Evolutionary conservation across 2,329 filamentous ascomycete species (phyloP).

Genomic region (Fusarium pseudoanthophilum): DNA sequence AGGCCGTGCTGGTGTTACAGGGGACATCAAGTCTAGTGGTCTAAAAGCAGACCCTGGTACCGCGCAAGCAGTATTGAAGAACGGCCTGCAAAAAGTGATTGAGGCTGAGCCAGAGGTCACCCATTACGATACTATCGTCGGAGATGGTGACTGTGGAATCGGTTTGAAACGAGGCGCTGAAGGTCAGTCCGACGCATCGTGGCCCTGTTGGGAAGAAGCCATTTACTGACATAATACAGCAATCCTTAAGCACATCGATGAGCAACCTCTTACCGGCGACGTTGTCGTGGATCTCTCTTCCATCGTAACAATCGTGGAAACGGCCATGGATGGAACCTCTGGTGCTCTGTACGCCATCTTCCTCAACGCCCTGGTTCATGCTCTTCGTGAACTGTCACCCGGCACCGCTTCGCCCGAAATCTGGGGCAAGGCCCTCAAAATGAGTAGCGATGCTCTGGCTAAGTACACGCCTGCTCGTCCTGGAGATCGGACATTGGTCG

Average conservation of each 20-base stretch:
- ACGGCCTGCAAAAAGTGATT: conserved; percentile 70
- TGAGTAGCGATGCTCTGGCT: conserved; percentile 75
- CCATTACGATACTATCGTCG: conserved; percentile 82
- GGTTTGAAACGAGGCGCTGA: conserved; percentile 89
- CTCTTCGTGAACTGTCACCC: conserved; percentile 57
- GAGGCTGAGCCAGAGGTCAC: conserved; percentile 77
- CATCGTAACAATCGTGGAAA: conserved; percentile 66
- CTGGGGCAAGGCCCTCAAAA: conserved; percentile 74
- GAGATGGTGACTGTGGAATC: conserved; percentile 90
- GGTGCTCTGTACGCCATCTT: conserved; percentile 81
- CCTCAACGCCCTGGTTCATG: conserved; percentile 83
- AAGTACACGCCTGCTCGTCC: conserved; percentile 90
- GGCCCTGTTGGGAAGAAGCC: not conserved
- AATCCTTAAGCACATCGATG: conserved; percentile 61
- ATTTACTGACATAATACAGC: conserved; percentile 52
- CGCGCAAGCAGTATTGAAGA: conserved; percentile 63
- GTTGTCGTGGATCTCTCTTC: conserved; percentile 62
- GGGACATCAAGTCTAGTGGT: conserved; percentile 57
- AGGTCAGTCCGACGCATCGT: conserved; percentile 54
- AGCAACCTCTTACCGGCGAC: conserved; percentile 60
- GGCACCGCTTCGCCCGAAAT: conserved; percentile 54
- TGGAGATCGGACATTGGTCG: conserved; percentile 90
- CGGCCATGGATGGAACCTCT: conserved; percentile 70
- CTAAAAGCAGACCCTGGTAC: conserved; percentile 63
- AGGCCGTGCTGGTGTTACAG: conserved; percentile 46